Percentiles rank a stretch among this genome's conserved stretches.
phyloP scores from a whole-genome alignment of 1,284 basidiomycete species.

The Cryptococcus maquisensis region DNA sequence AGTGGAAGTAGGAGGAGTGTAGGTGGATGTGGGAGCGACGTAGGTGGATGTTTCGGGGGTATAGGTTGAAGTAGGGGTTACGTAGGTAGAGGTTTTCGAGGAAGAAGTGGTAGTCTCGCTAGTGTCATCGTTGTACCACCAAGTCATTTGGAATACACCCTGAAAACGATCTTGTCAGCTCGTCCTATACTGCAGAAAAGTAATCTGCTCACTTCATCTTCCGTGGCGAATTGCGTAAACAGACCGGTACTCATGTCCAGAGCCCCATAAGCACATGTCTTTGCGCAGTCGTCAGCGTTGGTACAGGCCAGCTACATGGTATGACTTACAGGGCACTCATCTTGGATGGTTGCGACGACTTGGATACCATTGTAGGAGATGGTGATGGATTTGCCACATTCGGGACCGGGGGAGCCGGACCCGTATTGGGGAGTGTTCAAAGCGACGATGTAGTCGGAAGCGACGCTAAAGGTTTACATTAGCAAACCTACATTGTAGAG shows the following conservation, averaged over 20 bases:
- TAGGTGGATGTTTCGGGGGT: conserved; percentile 22
- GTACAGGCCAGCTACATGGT: too few species aligned
- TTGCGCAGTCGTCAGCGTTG: too few species aligned
- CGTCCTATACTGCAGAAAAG: too few species aligned
- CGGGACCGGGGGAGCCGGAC: conserved; percentile 55
- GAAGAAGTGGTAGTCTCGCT: conserved; percentile 20
- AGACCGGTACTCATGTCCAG: conserved; percentile 74
- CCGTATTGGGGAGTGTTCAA: conserved; percentile 42
- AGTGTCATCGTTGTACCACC: conserved; percentile 51
- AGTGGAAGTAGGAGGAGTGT: conserved; percentile 30
- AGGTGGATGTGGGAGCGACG: conserved; percentile 31
- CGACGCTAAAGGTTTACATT: background rate
- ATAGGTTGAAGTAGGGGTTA: conserved; percentile 24
- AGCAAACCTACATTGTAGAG: conserved; percentile 47
- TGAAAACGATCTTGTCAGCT: conserved; percentile 12
- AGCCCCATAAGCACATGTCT: conserved; percentile 52
- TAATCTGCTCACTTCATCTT: too few species aligned
- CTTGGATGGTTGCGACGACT: conserved; percentile 62
- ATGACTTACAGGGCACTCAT: conserved; percentile 51
- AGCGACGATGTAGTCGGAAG: conserved; percentile 44
- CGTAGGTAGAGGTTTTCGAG: conserved; percentile 8
- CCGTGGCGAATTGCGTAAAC: conserved; percentile 53
- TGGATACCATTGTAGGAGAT: conserved; percentile 61
- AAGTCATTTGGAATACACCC: conserved; percentile 61
- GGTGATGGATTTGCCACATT: conserved; percentile 62